Evolutionary conservation across 768 basidiomycete genomes (phyloP).

Genomic region (Naematelia encephala): DNA sequence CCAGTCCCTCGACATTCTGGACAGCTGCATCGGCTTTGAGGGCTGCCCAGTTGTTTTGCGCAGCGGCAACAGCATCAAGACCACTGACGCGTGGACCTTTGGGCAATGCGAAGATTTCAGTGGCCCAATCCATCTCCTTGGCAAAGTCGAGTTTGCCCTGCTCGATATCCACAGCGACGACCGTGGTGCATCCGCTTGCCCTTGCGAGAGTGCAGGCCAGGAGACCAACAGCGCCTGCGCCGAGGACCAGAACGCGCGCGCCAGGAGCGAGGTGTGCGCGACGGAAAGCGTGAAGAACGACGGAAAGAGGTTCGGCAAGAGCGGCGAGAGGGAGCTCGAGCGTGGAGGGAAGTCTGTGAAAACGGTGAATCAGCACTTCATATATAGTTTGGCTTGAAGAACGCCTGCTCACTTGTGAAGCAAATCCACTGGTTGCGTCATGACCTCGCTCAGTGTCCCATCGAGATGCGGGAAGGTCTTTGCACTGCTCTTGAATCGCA

Average conservation of each 20-base stretch:
- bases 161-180: constrained; percentile 85
- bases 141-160: constrained; percentile 75
- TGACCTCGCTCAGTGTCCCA: constrained; percentile 78
- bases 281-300: constrained; percentile 66
- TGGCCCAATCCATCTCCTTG: constrained; percentile 68
- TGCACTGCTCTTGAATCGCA: constrained; percentile 86
- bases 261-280: constrained; percentile 55
- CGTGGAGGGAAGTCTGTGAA: constrained; percentile 60
- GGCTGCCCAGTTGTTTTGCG: constrained; percentile 43
- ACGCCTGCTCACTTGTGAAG: constrained; percentile 70
- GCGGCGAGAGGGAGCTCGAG: constrained; percentile 77
- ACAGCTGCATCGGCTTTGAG: constrained; percentile 57
- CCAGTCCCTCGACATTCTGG: constrained; percentile 55
- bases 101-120: constrained; percentile 67
- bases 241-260: constrained; percentile 79
- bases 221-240: constrained; percentile 89
- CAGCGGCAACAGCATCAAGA: constrained; percentile 39
- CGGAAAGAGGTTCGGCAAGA: constrained; percentile 90
- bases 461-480: constrained; percentile 90
- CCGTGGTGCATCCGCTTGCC: constrained; percentile 62
- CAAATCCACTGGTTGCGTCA: constrained; percentile 84
- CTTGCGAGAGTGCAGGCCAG: constrained; percentile 79
- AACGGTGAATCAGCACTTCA: constrained; percentile 6
- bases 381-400: too few species aligned
- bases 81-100: constrained; percentile 47